Percentiles rank a stretch among this genome's conserved stretches.
Conservation (phyloP, 2,329 filamentous ascomycete species). For the Monascus ruber region DNA sequence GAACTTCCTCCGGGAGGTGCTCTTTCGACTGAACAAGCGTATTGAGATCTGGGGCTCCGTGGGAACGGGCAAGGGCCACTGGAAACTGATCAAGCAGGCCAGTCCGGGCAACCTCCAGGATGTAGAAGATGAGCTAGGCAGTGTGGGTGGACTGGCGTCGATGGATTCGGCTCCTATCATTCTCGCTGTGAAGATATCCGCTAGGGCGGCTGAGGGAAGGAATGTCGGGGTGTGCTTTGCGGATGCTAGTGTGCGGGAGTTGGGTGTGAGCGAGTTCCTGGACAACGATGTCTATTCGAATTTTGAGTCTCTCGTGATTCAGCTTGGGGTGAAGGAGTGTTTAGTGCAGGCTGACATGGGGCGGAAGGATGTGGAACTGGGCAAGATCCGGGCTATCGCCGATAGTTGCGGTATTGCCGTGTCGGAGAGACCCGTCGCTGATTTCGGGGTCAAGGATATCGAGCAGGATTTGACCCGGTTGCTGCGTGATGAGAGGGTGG, state of each 20-base stretch:
- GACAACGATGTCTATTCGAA: conserved; percentile 98
- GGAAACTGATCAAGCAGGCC: conserved; percentile 84
- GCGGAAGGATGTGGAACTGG: conserved; percentile 77
- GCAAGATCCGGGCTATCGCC: conserved; percentile 78
- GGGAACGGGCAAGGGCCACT: conserved; percentile 64
- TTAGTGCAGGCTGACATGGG: conserved; percentile 67
- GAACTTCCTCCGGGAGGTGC: conserved; percentile 85
- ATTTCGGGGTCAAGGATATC: conserved; percentile 84
- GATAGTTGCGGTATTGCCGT: conserved; percentile 87
- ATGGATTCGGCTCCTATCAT: conserved; percentile 90
- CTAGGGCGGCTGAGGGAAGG: conserved; percentile 74
- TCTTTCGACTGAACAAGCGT: conserved; percentile 82
- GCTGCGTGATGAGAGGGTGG: conserved; percentile 72
- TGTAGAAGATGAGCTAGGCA: conserved; percentile 86
- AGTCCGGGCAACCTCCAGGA: conserved; percentile 95
- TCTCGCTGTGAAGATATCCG: conserved; percentile 80
- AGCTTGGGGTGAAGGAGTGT: conserved; percentile 90
- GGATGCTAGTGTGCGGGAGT: conserved; percentile 87
- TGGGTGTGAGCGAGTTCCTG: conserved; percentile 95
- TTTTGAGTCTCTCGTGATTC: conserved; percentile 90
- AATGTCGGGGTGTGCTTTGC: conserved; percentile 94
- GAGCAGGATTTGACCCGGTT: conserved; percentile 86
- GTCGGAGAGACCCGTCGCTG: conserved; percentile 61
- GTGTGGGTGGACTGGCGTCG: conserved; percentile 28
- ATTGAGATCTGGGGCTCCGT: conserved; percentile 79